phyloP scores from a whole-genome alignment of 805 yeast species.

The Hanseniaspora osmophila region DNA sequence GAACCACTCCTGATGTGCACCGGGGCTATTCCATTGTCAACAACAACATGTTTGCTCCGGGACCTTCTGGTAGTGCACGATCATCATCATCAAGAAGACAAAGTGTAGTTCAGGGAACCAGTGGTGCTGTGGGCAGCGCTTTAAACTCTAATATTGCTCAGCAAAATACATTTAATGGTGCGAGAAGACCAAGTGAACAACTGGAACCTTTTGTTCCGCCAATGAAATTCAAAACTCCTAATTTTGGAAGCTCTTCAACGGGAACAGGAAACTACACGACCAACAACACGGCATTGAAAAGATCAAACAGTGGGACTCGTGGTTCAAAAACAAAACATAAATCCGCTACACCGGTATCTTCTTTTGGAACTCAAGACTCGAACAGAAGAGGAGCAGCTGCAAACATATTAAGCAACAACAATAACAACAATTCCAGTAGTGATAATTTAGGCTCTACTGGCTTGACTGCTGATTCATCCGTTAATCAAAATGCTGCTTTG shows the following conservation, averaged over 20 bases:
- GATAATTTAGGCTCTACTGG: not conserved
- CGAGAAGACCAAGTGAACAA: constrained; percentile 35
- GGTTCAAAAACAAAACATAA: not conserved
- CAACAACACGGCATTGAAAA: not conserved
- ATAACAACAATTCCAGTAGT: not conserved
- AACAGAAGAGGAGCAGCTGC: constrained; percentile 19
- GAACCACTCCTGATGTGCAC: not conserved
- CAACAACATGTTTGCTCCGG: not conserved
- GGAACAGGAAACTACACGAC: not conserved
- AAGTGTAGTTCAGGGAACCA: not conserved
- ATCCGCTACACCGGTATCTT: not conserved
- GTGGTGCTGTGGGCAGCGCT: not conserved
- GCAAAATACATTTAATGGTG: constrained; percentile 4
- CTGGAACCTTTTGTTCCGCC: constrained; percentile 27
- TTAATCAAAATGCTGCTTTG: too few species aligned
- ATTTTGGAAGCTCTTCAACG: not conserved
- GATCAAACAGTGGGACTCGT: not conserved
- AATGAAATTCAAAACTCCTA: not conserved
- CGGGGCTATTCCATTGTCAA: constrained; percentile 17
- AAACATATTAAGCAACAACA: constrained; percentile 10
- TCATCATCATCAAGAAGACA: not conserved
- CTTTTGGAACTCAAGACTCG: too few species aligned
- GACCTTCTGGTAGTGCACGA: not conserved
- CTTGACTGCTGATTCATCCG: not conserved
- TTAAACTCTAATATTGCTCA: constrained; percentile 12